Percentiles rank a stretch among this genome's conserved stretches.
These are phyloP conservation scores for Fusarium sulawesiense DNA, from an alignment of 2,329 filamentous ascomycete species.

Conservation along the genomic window DNA sequence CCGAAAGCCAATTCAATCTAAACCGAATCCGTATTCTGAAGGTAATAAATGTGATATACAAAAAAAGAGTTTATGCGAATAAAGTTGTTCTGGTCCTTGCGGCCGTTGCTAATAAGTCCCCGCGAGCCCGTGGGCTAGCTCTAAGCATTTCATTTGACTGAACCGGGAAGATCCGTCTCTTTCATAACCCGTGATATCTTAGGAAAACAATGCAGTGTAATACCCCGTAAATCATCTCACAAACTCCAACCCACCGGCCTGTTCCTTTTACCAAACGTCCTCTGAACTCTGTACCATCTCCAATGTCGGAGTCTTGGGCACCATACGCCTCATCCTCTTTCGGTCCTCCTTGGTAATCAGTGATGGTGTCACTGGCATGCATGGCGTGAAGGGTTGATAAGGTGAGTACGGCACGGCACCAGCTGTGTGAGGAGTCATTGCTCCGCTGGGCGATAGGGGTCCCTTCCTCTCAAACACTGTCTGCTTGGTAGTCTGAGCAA, in stretches of 20 bases:
- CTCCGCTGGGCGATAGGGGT: slow-evolving; percentile 66
- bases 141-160: slow-evolving; percentile 14
- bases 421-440: slow-evolving; percentile 72
- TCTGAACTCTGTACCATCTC: slow-evolving; percentile 71
- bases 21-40: slow-evolving; percentile 4
- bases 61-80: slow-evolving; percentile 30
- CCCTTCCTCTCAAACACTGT: slow-evolving; percentile 70
- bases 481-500: slow-evolving; percentile 66
- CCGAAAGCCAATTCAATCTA: not conserved
- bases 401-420: slow-evolving; percentile 77
- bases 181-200: slow-evolving; percentile 40
- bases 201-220: slow-evolving; percentile 37
- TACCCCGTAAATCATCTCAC: slow-evolving; percentile 10
- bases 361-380: slow-evolving; percentile 81
- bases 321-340: slow-evolving; percentile 73
- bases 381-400: slow-evolving; percentile 82
- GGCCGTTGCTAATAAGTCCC: slow-evolving; percentile 23
- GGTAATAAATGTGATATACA: slow-evolving; percentile 22
- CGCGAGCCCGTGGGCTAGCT: slow-evolving; percentile 16
- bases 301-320: slow-evolving; percentile 71
- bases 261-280: slow-evolving; percentile 70
- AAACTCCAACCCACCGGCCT: not conserved
- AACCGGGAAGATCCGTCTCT: slow-evolving; percentile 26
- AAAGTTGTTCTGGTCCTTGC: slow-evolving; percentile 22
- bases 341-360: slow-evolving; percentile 77